Conservation (phyloP, 352 stramenopile species). For the Globisporangium polare region DNA sequence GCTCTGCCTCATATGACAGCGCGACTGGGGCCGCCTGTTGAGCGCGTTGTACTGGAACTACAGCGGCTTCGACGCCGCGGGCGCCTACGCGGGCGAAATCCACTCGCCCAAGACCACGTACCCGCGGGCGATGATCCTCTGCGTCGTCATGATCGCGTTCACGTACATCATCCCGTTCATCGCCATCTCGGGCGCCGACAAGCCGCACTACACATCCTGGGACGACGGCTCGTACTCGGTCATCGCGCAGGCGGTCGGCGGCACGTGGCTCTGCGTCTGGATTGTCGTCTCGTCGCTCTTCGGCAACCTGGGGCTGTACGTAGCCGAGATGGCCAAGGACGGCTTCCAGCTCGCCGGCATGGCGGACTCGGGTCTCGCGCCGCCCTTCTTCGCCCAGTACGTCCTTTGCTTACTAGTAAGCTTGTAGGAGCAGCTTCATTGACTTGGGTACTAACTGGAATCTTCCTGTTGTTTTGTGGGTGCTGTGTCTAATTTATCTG, state of each 20-base stretch:
- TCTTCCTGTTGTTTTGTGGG: background rate
- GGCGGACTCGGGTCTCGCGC: conserved; percentile 74
- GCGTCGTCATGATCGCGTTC: conserved; percentile 69
- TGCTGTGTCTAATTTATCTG: background rate
- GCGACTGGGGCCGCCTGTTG: conserved; percentile 58
- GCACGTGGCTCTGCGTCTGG: conserved; percentile 71
- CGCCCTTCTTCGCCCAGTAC: conserved; percentile 73
- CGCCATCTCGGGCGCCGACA: conserved; percentile 61
- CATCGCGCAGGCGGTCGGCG: conserved; percentile 61
- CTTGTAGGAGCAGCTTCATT: background rate
- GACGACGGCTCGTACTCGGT: conserved; percentile 73
- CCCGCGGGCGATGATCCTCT: conserved; percentile 71
- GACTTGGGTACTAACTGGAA: background rate
- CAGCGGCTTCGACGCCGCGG: conserved; percentile 70
- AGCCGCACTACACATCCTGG: conserved; percentile 70
- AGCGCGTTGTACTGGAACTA: conserved; percentile 84
- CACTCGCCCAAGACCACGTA: conserved; percentile 67
- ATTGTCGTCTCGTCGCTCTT: conserved; percentile 73
- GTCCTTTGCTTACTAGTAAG: conserved; percentile 11
- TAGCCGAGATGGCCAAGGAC: conserved; percentile 82
- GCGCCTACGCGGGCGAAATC: conserved; percentile 72
- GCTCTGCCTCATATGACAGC: conserved; percentile 19
- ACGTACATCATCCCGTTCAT: conserved; percentile 76
- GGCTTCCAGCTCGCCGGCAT: conserved; percentile 79
- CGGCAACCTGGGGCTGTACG: conserved; percentile 77